These are phyloP conservation scores for Nemania diffusa DNA, from an alignment of 2,329 filamentous ascomycete species.

Conservation along the genomic window DNA sequence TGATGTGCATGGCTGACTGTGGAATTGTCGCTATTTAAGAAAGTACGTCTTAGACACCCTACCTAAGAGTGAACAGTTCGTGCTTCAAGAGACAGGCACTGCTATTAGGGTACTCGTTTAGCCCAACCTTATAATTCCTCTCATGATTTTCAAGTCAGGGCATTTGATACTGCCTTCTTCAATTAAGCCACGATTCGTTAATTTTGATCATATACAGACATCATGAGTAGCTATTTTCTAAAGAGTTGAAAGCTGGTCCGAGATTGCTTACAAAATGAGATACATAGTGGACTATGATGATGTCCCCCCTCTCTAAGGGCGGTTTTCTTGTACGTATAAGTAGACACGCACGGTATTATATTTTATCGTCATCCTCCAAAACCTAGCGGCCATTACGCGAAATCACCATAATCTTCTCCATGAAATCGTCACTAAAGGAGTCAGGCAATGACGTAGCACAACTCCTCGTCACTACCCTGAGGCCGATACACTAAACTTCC, in stretches of 20 bases:
- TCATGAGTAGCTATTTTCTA: background rate
- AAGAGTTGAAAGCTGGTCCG: no score
- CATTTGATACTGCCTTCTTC: background rate
- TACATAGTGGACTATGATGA: constrained; percentile 11
- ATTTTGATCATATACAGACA: background rate
- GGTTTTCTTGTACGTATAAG: background rate
- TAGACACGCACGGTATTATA: constrained; percentile 9
- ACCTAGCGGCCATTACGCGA: background rate
- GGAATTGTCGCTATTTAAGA: background rate
- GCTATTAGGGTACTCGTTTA: background rate
- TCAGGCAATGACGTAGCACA: constrained; percentile 8
- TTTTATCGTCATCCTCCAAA: constrained; percentile 2
- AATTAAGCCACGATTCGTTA: background rate
- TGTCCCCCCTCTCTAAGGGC: background rate
- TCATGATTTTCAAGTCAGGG: background rate
- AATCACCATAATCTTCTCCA: background rate
- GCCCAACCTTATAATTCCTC: no score
- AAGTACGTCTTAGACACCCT: background rate
- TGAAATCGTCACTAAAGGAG: background rate
- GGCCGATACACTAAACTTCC: constrained; percentile 2
- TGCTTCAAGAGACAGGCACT: background rate
- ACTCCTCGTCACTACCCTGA: background rate
- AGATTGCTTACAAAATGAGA: background rate
- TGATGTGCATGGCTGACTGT: no score
- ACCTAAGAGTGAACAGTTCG: background rate